These are phyloP conservation scores for Phytophthora sojae DNA, from an alignment of 352 stramenopile genomes.

Conservation along the genomic window DNA sequence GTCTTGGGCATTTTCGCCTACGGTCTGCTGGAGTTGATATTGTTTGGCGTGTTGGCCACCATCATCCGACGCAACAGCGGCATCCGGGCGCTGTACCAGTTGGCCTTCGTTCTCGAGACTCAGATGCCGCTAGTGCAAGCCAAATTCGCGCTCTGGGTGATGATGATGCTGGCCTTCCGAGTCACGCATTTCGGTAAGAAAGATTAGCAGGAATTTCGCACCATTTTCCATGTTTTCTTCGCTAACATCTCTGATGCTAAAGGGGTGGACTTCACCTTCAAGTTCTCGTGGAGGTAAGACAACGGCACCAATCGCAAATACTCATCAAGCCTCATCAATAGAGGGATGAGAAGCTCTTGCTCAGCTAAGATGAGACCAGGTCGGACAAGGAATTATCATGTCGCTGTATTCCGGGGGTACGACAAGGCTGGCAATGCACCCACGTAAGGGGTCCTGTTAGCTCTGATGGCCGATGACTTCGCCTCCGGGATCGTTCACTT, in stretches of 20 bases:
- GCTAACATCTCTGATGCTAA: background rate
- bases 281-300: background rate
- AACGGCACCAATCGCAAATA: background rate
- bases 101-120: slow-evolving; percentile 47
- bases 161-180: slow-evolving; percentile 4
- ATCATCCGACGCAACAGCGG: slow-evolving; percentile 8
- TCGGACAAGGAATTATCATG: background rate
- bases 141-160: slow-evolving; percentile 40
- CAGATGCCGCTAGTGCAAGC: slow-evolving; percentile 37
- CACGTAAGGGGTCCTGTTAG: background rate
- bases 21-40: slow-evolving; percentile 20
- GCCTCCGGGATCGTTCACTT: background rate
- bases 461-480: background rate
- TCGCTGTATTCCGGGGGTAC: background rate
- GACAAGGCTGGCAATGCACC: background rate
- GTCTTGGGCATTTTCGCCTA: slow-evolving; percentile 20
- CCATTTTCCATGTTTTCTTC: background rate
- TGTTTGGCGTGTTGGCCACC: slow-evolving; percentile 13
- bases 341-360: background rate
- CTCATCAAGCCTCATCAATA: too few species aligned
- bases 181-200: background rate
- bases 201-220: too few species aligned
- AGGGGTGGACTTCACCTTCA: background rate
- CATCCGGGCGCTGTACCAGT: slow-evolving; percentile 18
- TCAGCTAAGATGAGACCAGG: background rate